Evolutionary conservation across 495 filamentous ascomycete genomes (phyloP).

Genomic region (Neurospora tetraspora): DNA sequence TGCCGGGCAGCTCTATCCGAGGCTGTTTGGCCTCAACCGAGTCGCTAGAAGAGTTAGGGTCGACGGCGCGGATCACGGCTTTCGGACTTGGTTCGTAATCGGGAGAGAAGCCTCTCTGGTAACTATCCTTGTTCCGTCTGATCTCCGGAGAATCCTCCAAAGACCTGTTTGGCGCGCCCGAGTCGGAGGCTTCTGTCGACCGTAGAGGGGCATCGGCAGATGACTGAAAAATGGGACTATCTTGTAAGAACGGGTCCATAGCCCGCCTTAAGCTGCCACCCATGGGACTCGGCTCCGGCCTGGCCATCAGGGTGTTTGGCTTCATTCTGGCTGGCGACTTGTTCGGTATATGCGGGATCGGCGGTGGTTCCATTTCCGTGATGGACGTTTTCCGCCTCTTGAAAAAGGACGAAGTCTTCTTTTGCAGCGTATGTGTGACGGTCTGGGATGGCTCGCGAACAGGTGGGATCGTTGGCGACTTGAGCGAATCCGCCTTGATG

Average conservation of each 20-base stretch:
- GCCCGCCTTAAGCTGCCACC: constrained; percentile 71
- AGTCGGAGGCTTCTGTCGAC: constrained; percentile 2
- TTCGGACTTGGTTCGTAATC: constrained; percentile 51
- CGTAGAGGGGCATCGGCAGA: constrained; percentile 11
- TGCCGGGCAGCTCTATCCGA: constrained; percentile 10
- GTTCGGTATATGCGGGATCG: constrained; percentile 23
- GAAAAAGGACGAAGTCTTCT: constrained; percentile 91
- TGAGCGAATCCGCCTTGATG: constrained; percentile 16
- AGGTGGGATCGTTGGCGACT: constrained; percentile 36
- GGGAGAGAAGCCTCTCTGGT: constrained; percentile 48
- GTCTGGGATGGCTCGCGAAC: constrained; percentile 35
- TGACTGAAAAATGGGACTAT: constrained; percentile 14
- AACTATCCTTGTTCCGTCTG: neutral
- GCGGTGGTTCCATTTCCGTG: constrained; percentile 39
- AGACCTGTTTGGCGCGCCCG: neutral
- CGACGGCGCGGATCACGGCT: constrained; percentile 49
- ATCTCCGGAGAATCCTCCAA: neutral
- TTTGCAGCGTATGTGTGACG: constrained; percentile 52
- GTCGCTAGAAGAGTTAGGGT: constrained; percentile 19
- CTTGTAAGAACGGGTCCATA: constrained; percentile 76
- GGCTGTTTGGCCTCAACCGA: neutral
- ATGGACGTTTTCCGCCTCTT: constrained; percentile 81
- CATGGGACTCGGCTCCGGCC: constrained; percentile 54
- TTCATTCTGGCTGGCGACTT: constrained; percentile 24
- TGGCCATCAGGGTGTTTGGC: constrained; percentile 12